Conservation (phyloP, 2,329 filamentous ascomycete genomes). For the Ophiognomonia clavigignenti-juglandacearum region DNA sequence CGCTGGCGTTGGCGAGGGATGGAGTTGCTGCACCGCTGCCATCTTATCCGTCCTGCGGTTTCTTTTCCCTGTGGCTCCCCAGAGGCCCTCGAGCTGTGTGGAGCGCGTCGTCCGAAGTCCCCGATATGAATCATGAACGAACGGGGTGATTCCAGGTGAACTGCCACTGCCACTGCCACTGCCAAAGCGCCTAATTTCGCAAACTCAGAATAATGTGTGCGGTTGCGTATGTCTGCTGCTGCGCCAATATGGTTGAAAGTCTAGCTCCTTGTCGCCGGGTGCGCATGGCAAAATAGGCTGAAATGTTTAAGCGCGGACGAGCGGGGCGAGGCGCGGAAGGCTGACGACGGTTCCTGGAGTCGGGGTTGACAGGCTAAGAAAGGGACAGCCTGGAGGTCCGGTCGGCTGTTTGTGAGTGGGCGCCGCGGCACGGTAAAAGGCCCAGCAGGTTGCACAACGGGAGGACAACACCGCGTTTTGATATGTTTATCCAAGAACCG, state of each 20-base stretch:
- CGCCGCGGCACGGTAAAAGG: too few species aligned
- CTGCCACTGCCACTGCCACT: too few species aligned
- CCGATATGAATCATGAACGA: neutral
- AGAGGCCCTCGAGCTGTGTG: neutral
- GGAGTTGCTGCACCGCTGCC: slow-evolving; percentile 20
- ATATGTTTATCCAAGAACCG: too few species aligned
- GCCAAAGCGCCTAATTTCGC: too few species aligned
- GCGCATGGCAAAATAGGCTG: slow-evolving; percentile 15
- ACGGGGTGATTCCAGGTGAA: neutral
- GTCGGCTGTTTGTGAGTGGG: too few species aligned
- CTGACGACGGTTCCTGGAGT: too few species aligned
- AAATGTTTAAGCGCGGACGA: neutral
- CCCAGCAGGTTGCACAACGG: too few species aligned
- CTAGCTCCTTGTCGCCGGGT: slow-evolving; percentile 3
- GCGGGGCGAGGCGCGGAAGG: slow-evolving; percentile 6
- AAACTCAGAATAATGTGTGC: neutral
- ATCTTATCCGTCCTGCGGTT: slow-evolving; percentile 1
- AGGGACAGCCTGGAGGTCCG: neutral
- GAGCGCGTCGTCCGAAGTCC: neutral
- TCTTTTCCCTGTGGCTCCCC: neutral
- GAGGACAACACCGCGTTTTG: too few species aligned
- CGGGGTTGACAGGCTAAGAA: slow-evolving; percentile 4
- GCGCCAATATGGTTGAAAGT: slow-evolving; percentile 5
- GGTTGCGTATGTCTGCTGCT: neutral
- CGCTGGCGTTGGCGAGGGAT: slow-evolving; percentile 20